phyloP scores from a whole-genome alignment of 805 yeast species.

The Suhomyces prunicola region DNA sequence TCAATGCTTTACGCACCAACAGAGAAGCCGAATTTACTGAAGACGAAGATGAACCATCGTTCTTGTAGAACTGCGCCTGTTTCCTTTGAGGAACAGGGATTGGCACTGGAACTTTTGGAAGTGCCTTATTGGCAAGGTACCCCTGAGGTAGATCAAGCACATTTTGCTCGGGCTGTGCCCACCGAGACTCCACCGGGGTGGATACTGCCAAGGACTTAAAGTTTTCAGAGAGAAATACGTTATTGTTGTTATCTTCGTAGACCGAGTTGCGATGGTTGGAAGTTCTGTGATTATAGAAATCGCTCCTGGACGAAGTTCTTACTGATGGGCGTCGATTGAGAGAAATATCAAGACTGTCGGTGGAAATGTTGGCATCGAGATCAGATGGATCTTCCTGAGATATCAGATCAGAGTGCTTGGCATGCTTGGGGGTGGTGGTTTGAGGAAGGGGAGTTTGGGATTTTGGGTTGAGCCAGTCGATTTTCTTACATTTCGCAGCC shows the following conservation, averaged over 20 bases:
- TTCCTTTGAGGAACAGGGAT: conserved; percentile 10
- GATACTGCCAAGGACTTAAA: conserved; percentile 2
- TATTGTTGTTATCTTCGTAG: conserved; percentile 24
- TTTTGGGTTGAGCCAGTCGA: conserved; percentile 26
- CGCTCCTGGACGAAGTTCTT: conserved; percentile 30
- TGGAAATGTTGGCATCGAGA: conserved; percentile 17
- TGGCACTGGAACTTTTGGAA: conserved; percentile 11
- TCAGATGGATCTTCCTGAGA: not conserved
- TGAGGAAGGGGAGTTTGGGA: not conserved
- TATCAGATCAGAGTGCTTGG: not conserved
- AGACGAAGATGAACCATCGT: conserved; percentile 13
- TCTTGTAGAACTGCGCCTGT: conserved; percentile 5
- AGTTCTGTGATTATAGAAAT: conserved; percentile 27
- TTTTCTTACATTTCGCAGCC: conserved; percentile 31
- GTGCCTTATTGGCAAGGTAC: conserved; percentile 21
- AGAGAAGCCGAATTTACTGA: conserved; percentile 18
- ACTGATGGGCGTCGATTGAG: conserved; percentile 35
- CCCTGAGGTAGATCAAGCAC: conserved; percentile 35
- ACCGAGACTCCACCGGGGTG: not conserved
- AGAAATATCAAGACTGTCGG: conserved; percentile 15
- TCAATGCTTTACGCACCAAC: conserved; percentile 27
- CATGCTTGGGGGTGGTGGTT: not conserved
- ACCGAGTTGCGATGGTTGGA: not conserved
- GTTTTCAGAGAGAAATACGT: conserved; percentile 20
- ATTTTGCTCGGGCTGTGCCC: conserved; percentile 2